A percentile compares a stretch with the other conserved stretches of the same genome.
phyloP scores from a whole-genome alignment of 1,284 basidiomycete species.

The Moesziomyces antarcticus region DNA sequence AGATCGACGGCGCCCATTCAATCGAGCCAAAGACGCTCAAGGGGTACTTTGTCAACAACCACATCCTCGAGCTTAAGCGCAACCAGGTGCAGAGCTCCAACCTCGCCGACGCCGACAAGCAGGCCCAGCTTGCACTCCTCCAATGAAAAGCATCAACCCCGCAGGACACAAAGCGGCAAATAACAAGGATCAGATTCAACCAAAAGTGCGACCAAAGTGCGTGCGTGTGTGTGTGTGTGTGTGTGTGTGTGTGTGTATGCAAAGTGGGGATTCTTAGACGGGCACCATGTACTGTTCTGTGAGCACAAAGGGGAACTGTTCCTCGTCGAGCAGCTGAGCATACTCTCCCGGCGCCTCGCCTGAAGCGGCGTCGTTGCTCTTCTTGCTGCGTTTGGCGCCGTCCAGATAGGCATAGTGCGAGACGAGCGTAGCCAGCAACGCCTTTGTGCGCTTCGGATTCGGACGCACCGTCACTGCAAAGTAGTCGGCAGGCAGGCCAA shows the following conservation, averaged over 20 bases:
- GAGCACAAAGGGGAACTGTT: constrained; percentile 63
- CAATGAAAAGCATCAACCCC: not conserved
- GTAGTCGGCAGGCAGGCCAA: constrained; percentile 94
- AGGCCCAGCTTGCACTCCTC: constrained; percentile 2
- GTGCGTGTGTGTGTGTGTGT: not conserved
- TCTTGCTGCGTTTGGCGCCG: constrained; percentile 66
- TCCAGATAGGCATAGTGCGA: constrained; percentile 83
- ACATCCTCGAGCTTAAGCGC: constrained; percentile 54
- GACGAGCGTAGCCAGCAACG: constrained; percentile 79
- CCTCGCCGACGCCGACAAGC: not conserved
- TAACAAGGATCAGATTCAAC: not conserved
- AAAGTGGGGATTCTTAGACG: not conserved
- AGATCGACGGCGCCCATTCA: constrained; percentile 54
- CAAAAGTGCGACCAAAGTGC: too few relatives aligned
- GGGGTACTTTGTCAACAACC: constrained; percentile 58
- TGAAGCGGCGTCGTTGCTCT: constrained; percentile 8
- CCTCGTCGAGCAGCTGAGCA: constrained; percentile 62
- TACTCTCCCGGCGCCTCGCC: constrained; percentile 65
- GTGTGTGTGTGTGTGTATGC: too few relatives aligned
- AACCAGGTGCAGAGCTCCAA: constrained; percentile 25
- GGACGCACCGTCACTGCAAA: constrained; percentile 80
- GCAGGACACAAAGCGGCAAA: not conserved
- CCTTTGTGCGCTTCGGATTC: constrained; percentile 81
- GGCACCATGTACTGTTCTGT: constrained; percentile 61
- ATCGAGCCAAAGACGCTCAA: constrained; percentile 31